Conservation (phyloP, 2,329 filamentous ascomycete genomes). For the Beauveria bassiana region DNA sequence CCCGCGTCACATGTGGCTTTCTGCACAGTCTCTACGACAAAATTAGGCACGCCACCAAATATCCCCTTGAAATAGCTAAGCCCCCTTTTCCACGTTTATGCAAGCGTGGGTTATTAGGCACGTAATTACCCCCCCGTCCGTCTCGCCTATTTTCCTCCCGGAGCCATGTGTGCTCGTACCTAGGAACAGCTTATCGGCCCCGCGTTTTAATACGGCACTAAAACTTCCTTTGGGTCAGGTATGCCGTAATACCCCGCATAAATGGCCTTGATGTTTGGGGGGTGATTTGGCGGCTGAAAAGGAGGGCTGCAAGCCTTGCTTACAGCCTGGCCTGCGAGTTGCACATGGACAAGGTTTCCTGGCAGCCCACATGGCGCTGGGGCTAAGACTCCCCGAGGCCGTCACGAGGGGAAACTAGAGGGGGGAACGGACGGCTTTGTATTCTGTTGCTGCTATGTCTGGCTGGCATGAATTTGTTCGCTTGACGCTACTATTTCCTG, state of each 20-base stretch:
- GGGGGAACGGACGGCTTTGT: no score
- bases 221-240: neutral
- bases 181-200: neutral
- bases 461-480: no score
- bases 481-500: no score
- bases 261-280: no score
- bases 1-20: conserved; percentile 3
- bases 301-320: no score
- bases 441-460: no score
- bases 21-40: neutral
- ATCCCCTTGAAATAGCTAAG: neutral
- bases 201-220: neutral
- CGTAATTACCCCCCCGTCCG: neutral
- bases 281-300: no score
- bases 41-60: neutral
- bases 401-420: no score
- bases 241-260: neutral
- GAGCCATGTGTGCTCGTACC: neutral
- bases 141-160: neutral
- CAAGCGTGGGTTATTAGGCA: neutral
- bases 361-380: no score
- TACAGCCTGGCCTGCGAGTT: no score
- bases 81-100: neutral
- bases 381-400: no score
- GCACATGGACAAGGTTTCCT: no score